phyloP scores from a whole-genome alignment of 768 basidiomycete genomes.

The Mycena rebaudengoi region DNA sequence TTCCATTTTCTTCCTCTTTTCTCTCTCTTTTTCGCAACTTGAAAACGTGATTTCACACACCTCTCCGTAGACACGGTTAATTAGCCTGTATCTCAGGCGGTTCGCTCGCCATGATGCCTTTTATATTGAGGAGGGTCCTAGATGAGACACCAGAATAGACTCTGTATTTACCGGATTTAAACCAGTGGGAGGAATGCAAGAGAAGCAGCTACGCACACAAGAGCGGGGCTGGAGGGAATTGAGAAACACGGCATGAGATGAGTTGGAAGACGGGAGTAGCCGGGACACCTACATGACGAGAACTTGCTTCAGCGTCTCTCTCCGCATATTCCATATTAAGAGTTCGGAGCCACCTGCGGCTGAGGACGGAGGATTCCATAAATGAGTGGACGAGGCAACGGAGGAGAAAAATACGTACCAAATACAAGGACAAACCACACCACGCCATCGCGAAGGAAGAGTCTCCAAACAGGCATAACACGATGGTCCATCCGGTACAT shows the following conservation, averaged over 20 bases:
- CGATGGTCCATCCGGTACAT: background rate
- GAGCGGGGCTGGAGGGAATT: background rate
- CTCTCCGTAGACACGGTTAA: no score
- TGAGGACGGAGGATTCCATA: background rate
- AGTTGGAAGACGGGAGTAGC: background rate
- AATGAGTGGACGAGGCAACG: background rate
- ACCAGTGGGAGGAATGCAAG: no score
- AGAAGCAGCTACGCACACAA: conserved; percentile 9
- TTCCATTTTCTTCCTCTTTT: no score
- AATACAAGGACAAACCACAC: conserved; percentile 9
- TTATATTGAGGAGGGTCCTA: conserved; percentile 1
- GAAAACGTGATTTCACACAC: no score
- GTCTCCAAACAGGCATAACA: conserved; percentile 4
- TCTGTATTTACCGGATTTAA: background rate
- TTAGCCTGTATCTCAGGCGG: background rate
- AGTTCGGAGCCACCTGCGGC: conserved; percentile 6
- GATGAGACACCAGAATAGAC: conserved; percentile 9
- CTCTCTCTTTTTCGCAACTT: no score
- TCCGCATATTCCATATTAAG: background rate
- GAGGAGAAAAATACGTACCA: background rate
- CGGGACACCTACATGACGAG: conserved; percentile 1
- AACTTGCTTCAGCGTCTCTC: conserved; percentile 11
- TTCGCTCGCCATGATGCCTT: background rate
- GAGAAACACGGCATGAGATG: background rate
- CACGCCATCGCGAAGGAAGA: conserved; percentile 13